Evolutionary conservation across 805 yeast species (phyloP), one percentile per base, ranked within the genome.

Genomic region (Myxozyma lipomycoides): DNA sequence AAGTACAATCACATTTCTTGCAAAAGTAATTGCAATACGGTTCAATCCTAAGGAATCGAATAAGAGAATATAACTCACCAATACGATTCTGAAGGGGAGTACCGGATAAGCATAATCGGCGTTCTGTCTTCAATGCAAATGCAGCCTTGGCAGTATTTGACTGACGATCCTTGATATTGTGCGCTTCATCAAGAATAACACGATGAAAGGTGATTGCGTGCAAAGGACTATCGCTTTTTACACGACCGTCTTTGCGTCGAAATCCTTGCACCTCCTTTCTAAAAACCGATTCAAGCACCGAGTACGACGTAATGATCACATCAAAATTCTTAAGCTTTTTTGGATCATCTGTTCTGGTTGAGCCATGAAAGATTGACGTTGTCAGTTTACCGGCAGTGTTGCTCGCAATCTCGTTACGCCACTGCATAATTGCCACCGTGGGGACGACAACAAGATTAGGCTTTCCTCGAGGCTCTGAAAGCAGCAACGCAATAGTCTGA

Each of bases 341-440:
- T 6, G 75, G 63, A 45, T 77, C 73, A 35, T 70, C 74, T 1
- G 86, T 78, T 46, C 96, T 75, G 60, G 83, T 84, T 0, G 93
- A 84, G 7, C 98, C 98, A 69, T 93, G 97, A 65, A 76, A 93
- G 1, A 91, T 69, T 17, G 80, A 78, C 3, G 84, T 87, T 52
- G 75, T 79, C 57, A 93, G 70, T 19, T 73, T 71, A 5, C 84
- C 86, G 30, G 78, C 80, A 0, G 98, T 84, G 66, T 93, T 96
- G 44, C 77, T 79, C 53, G 82, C 86, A 46, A 93, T 93, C 69
- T 93, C 99, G 61, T 84, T 81, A 63, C 83, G 86, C 99, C 99
- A 93, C 67, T 93, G 99, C 85, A 93, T 86, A 41, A 93, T 71
- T 0, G 98, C 98, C n/a, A 93, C 98, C 0, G 98, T 91, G 0